phyloP scores from a whole-genome alignment of 306 rosid species.

The Vachellia pachyceras region DNA sequence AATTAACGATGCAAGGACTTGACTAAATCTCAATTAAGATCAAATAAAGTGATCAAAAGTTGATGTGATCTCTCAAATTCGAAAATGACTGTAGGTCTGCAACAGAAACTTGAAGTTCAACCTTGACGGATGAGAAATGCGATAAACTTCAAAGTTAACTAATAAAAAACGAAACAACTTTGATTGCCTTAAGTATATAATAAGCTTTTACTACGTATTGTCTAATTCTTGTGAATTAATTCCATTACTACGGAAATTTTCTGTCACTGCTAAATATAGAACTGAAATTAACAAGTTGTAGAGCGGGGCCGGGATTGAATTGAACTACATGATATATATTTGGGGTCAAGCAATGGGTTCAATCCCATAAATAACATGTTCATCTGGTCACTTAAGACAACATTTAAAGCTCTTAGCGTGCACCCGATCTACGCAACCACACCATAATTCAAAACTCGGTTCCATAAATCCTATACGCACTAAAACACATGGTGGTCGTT shows the following conservation, averaged over 20 bases:
- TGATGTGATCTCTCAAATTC: conserved; percentile 36
- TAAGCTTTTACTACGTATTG: background rate
- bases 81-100: conserved; percentile 41
- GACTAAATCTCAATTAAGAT: conserved; percentile 8
- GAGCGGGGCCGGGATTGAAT: no score
- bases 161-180: background rate
- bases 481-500: no score
- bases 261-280: background rate
- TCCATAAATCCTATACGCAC: background rate
- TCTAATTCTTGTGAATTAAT: background rate
- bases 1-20: conserved; percentile 29
- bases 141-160: background rate
- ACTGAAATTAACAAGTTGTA: background rate
- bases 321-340: no score
- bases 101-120: conserved; percentile 20
- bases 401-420: background rate
- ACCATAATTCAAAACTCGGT: background rate
- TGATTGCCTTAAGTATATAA: background rate
- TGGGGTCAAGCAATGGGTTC: background rate
- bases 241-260: background rate
- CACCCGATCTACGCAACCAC: background rate
- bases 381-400: background rate
- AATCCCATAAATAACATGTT: background rate
- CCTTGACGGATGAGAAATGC: conserved; percentile 16
- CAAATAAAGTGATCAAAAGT: conserved; percentile 15